Base-by-base conservation (phyloP, 2,329 filamentous ascomycete species). In the Trichoderma sp. region DNA sequence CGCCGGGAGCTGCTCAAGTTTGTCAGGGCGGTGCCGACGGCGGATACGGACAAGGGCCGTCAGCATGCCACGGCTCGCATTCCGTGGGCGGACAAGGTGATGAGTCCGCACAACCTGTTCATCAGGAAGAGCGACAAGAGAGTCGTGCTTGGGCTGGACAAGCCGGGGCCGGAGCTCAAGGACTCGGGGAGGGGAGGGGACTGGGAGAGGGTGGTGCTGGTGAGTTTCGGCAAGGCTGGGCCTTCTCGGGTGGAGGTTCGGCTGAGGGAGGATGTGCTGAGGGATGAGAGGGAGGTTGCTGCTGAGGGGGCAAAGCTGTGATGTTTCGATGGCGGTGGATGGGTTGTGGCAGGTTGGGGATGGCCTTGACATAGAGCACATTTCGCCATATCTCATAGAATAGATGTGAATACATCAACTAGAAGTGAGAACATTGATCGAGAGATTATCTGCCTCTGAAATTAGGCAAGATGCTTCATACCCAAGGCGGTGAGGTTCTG, bases 61-160 rank as follows among this genome's bases (percentile, higher is more conserved):
- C 69, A 70, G 45, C 78, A 85, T 47, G 72, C 72, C 1, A 81
- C 82, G 17, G 74, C 80, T 5, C 48, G 65, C 34, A 84, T 85
- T n/a, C 73, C 82, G 0, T 89, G 85, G 85, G 79, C 76, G 0
- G 82, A 88, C 5, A 87, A 88, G 73, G 82, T 84, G n/a, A 89
- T 90, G 64, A 83, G 83, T 67, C 86, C 88, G 3, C 75, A 78
- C 3, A 75, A 75, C 14, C 60, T 87, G 7, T 79, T 83, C 19
- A 70, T 82, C 64, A 74, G 80, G 52, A 75, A 76, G 54, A 71
- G 72, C 3, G 83, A 84, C 64, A 78, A 78, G 12, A 77, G 83
- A 59, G 71, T 79, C 12, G 82, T 89, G 2, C 71, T 90, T 45
- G 83, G 77, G 0, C 72, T 90, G n/a, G 84, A 87, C 60, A 81